Evolutionary conservation across 805 yeast genomes (phyloP).

Genomic region (Vanderwaltozyma yarrowii): DNA sequence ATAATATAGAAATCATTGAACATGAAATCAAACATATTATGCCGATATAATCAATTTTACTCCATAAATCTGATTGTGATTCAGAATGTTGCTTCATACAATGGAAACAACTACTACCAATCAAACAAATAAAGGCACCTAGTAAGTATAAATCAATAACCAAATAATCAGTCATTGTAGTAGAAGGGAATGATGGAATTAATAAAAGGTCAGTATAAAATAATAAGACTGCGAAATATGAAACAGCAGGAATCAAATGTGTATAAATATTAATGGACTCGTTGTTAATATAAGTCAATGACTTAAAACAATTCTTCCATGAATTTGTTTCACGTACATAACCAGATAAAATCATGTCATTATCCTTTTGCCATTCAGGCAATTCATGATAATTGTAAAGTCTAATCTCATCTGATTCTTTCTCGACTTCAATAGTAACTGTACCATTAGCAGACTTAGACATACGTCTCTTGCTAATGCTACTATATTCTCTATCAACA

Average conservation of each 20-base stretch:
- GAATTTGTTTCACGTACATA: conserved; percentile 46
- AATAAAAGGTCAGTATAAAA: conserved; percentile 22
- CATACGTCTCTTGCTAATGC: conserved; percentile 1
- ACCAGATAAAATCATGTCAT: conserved; percentile 53
- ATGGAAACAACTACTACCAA: conserved; percentile 59
- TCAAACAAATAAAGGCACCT: conserved; percentile 51
- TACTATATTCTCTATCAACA: conserved; percentile 1
- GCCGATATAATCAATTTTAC: conserved; percentile 67
- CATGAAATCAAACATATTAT: conserved; percentile 59
- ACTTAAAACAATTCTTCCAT: conserved; percentile 8
- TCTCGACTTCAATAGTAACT: conserved; percentile 1
- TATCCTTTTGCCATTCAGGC: conserved; percentile 71
- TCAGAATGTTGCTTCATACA: conserved; percentile 57
- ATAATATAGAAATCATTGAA: conserved; percentile 44
- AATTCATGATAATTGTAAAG: conserved; percentile 4
- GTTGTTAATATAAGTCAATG: conserved; percentile 53
- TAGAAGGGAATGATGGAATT: conserved; percentile 27
- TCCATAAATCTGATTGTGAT: conserved; percentile 43
- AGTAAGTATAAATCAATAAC: conserved; percentile 44
- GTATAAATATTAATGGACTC: conserved; percentile 66
- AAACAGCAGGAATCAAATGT: conserved; percentile 41
- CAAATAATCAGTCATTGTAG: conserved; percentile 36
- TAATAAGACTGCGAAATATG: conserved; percentile 20
- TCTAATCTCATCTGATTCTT: too few relatives aligned
- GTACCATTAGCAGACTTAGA: conserved; percentile 2